phyloP scores from a whole-genome alignment of 495 filamentous ascomycete species.

The Daldinia bambusicola region DNA sequence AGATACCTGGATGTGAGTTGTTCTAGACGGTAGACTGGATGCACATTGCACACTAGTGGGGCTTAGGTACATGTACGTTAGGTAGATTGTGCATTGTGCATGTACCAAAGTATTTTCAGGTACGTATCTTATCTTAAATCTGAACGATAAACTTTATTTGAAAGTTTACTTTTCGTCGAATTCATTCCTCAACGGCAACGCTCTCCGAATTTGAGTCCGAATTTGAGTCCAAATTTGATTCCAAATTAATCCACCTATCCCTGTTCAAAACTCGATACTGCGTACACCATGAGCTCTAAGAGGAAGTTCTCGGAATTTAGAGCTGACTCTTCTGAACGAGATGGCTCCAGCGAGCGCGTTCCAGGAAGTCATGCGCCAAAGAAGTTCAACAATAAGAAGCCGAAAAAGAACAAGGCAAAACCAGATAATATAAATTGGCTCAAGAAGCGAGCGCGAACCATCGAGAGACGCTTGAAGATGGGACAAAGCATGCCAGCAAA shows the following conservation, averaged over 20 bases:
- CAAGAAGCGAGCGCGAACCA: slow-evolving; percentile 70
- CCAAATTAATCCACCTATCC: background rate
- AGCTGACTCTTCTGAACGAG: slow-evolving; percentile 39
- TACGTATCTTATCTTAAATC: slow-evolving; percentile 12
- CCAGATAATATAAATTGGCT: slow-evolving; percentile 53
- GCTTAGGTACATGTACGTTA: no score
- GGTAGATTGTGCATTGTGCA: background rate
- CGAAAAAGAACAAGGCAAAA: slow-evolving; percentile 41
- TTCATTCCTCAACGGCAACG: background rate
- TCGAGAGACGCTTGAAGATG: slow-evolving; percentile 69
- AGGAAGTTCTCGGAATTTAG: slow-evolving; percentile 46
- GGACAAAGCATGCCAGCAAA: slow-evolving; percentile 74
- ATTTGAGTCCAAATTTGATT: background rate
- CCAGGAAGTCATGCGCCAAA: slow-evolving; percentile 45
- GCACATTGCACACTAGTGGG: no score
- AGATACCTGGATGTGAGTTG: background rate
- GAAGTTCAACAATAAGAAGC: slow-evolving; percentile 44
- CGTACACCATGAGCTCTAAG: slow-evolving; percentile 49
- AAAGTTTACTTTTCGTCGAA: slow-evolving; percentile 1
- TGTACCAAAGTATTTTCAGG: background rate
- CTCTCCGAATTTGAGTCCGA: background rate
- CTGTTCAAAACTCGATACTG: background rate
- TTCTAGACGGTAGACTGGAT: background rate
- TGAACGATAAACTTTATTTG: slow-evolving; percentile 3
- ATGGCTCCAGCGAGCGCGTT: slow-evolving; percentile 31